These are phyloP conservation scores for Trichomonascaceae sp. DNA, from an alignment of 1,139 yeast genomes.

Conservation along the genomic window DNA sequence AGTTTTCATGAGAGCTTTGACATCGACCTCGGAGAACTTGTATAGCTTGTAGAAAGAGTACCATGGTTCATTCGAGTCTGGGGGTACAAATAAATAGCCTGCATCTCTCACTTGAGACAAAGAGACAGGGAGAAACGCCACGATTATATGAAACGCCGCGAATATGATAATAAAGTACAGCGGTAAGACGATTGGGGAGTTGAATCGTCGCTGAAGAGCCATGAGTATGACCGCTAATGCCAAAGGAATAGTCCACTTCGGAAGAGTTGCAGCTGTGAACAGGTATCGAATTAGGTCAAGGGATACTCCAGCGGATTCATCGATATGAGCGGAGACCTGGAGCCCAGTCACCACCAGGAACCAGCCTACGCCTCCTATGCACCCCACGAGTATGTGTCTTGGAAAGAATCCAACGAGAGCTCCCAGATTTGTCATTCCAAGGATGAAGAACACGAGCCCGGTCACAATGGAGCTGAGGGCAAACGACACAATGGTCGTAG, in stretches of 20 bases:
- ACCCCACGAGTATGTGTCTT: conserved; percentile 87
- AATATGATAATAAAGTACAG: conserved; percentile 64
- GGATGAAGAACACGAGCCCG: conserved; percentile 60
- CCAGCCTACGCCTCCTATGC: conserved; percentile 97
- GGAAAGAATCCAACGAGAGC: conserved; percentile 90
- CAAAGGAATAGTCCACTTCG: conserved; percentile 68
- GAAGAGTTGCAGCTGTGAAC: conserved; percentile 30
- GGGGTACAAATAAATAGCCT: conserved; percentile 77
- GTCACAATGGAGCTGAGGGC: conserved; percentile 77
- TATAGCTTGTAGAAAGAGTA: conserved; percentile 67
- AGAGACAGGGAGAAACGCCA: conserved; percentile 48
- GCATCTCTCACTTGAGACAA: conserved; percentile 45
- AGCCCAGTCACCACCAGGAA: conserved; percentile 81
- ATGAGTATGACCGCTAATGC: conserved; percentile 43
- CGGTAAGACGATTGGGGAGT: conserved; percentile 73
- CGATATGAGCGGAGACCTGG: conserved; percentile 73
- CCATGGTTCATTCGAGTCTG: conserved; percentile 69
- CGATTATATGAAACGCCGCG: conserved; percentile 50
- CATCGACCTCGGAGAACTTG: conserved; percentile 56
- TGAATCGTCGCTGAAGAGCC: conserved; percentile 42
- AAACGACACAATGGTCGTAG: conserved; percentile 80
- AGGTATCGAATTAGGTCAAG: conserved; percentile 40
- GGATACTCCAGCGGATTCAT: conserved; percentile 59
- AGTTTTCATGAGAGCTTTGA: conserved; percentile 55
- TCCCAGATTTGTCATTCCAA: conserved; percentile 75